phyloP scores from a whole-genome alignment of 2,329 filamentous ascomycete genomes.

The Seiridium cupressi region DNA sequence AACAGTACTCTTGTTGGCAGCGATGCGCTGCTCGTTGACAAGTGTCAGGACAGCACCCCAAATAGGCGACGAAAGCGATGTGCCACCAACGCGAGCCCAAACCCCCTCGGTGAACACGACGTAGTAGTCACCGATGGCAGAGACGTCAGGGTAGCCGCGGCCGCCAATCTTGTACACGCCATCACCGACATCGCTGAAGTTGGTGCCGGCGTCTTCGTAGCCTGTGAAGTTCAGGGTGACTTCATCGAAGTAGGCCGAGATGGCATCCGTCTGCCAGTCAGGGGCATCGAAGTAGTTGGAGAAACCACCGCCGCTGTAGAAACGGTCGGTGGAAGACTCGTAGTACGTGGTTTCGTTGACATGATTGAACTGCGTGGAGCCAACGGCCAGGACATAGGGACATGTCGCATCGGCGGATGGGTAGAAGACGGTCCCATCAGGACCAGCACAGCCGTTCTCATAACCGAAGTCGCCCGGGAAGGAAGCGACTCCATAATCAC shows the following conservation, averaged over 20 bases:
- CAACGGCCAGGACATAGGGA: slow-evolving; percentile 47
- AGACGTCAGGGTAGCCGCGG: slow-evolving; percentile 36
- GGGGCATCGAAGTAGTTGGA: slow-evolving; percentile 40
- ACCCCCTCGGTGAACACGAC: slow-evolving; percentile 22
- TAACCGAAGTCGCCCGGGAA: slow-evolving; percentile 15
- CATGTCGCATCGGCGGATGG: slow-evolving; percentile 44
- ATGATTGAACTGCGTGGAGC: slow-evolving; percentile 24
- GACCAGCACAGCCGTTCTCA: slow-evolving; percentile 27
- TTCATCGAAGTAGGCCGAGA: slow-evolving; percentile 35
- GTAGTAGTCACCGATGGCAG: slow-evolving; percentile 38
- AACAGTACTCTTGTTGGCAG: slow-evolving; percentile 5
- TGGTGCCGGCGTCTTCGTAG: slow-evolving; percentile 17
- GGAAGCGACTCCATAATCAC: slow-evolving; percentile 32
- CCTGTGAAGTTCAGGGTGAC: slow-evolving; percentile 17
- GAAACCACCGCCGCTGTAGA: slow-evolving; percentile 39
- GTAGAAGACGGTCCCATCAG: slow-evolving; percentile 35
- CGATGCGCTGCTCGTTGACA: slow-evolving; percentile 55
- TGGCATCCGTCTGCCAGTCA: slow-evolving; percentile 35
- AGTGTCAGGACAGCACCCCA: slow-evolving; percentile 58
- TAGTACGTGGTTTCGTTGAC: slow-evolving; percentile 15
- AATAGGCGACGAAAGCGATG: slow-evolving; percentile 55
- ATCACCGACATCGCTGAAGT: slow-evolving; percentile 4
- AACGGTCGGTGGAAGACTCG: slow-evolving; percentile 19
- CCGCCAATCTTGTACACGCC: slow-evolving; percentile 32
- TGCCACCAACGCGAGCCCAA: slow-evolving; percentile 42